Evolutionary conservation across 495 filamentous ascomycete genomes (phyloP), one percentile per base, ranked within the genome.

Genomic region (Aspergillus cavernicola): DNA sequence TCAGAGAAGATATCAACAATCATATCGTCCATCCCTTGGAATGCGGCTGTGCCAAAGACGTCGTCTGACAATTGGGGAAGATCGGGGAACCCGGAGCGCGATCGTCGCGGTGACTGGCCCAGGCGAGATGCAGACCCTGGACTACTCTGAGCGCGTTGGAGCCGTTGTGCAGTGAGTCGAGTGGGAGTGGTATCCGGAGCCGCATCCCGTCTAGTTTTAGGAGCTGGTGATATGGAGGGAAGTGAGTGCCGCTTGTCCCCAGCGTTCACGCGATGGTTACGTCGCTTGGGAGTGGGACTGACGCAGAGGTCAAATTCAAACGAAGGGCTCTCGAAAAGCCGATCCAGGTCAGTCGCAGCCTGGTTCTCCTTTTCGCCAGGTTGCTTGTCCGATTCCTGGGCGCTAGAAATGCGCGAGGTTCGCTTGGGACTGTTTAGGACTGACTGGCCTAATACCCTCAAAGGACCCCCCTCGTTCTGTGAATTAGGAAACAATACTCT

Each of bases 401-500:
- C 65, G 33, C 58, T 55, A 31, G 67, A 65, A 29, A 57, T 56
- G 31, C 71, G 71, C 39, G 74, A 71, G 60, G 69, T 74, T 50
- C 74, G 74, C 26, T 80, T 79, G 33, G 80, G 76, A 42, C 75
- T 70, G 61, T 86, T 88, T 41, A 81, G 64, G 31, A 71, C 61
- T 23, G 84, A 75, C 54, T 83, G 73, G 61, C 79, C 80, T 38
- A 85, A 71, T 55, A 79, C 71, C 61, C 79, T 86, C 59, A 80
- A 67, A 47, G 74, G 69, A 16, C 79, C 60, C 29, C 57, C 76
- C 39, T 83, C 81, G 57, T 83, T 83, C 50, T 79, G 78, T 2
- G 65, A 53, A 56, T 67, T 71, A 46, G 88, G 85, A 70, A 97
- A 97, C 39, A 97, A 76, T 29, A 90, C 69, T 62, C 92, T 81